Conservation (phyloP, 208 protist genomes). For the Leishmania aethiopica region DNA sequence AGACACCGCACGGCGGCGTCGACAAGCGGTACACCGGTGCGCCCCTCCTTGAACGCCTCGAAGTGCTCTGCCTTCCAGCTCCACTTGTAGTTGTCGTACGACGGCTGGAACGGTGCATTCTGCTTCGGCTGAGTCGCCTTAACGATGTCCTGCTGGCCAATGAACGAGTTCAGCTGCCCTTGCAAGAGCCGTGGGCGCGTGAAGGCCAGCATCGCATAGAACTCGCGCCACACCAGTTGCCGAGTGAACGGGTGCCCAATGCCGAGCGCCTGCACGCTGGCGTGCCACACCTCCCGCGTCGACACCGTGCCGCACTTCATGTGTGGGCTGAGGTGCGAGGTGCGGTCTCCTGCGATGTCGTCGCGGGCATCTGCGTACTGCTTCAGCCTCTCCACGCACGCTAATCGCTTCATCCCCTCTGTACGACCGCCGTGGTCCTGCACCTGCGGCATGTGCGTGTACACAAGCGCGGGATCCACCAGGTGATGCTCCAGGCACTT, state of each 20-base stretch:
- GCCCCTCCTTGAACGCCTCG: slow-evolving; percentile 69
- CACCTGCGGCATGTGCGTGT: slow-evolving; percentile 31
- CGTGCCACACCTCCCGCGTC: slow-evolving; percentile 61
- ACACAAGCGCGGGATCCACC: slow-evolving; percentile 28
- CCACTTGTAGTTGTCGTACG: slow-evolving; percentile 66
- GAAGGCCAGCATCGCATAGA: slow-evolving; percentile 68
- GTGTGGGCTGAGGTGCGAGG: slow-evolving; percentile 75
- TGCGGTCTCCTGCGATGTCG: slow-evolving; percentile 55
- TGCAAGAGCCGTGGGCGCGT: slow-evolving; percentile 57
- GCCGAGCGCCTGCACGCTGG: slow-evolving; percentile 37
- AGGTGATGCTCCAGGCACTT: slow-evolving; percentile 17
- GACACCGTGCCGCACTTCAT: slow-evolving; percentile 84
- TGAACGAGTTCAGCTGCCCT: slow-evolving; percentile 57
- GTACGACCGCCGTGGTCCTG: slow-evolving; percentile 52
- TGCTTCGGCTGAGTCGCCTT: slow-evolving; percentile 12
- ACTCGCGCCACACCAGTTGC: slow-evolving; percentile 80
- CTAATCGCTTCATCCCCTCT: slow-evolving; percentile 42
- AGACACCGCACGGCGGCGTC: slow-evolving; percentile 94
- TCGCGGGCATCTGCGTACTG: slow-evolving; percentile 55
- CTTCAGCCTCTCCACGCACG: slow-evolving; percentile 26
- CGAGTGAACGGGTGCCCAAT: slow-evolving; percentile 47
- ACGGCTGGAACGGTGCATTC: slow-evolving; percentile 69
- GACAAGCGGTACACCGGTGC: slow-evolving; percentile 91
- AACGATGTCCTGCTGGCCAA: slow-evolving; percentile 18
- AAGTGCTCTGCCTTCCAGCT: slow-evolving; percentile 59